A percentile compares a stretch with the other conserved stretches of the same genome.
Evolutionary conservation across 106 monocot genomes (phyloP).

Genomic region (Acorus gramineus): DNA sequence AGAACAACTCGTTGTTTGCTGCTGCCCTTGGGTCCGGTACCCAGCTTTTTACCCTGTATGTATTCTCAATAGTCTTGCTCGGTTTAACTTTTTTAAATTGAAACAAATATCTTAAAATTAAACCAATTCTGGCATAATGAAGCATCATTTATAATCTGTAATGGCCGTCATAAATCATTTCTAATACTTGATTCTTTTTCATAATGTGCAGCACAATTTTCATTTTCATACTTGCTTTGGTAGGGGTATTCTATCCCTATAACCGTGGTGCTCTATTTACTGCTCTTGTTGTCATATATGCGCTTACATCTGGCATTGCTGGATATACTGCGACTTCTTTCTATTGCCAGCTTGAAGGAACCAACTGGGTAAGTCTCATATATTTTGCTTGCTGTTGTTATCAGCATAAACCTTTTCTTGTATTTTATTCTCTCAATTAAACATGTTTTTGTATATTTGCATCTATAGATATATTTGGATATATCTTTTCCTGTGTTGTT

Average conservation of each 20-base stretch:
- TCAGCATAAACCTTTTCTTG: no score
- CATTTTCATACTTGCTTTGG: conserved; percentile 43
- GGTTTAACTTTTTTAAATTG: no score
- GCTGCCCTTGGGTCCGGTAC: conserved; percentile 48
- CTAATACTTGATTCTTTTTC: neutral
- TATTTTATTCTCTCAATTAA: no score
- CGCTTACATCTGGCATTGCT: conserved; percentile 58
- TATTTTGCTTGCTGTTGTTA: neutral
- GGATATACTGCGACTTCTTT: conserved; percentile 59
- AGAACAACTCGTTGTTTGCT: conserved; percentile 40
- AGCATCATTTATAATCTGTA: no score
- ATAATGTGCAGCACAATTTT: conserved; percentile 32
- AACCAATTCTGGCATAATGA: no score
- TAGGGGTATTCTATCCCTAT: conserved; percentile 64
- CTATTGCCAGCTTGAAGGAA: conserved; percentile 65
- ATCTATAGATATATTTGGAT: no score
- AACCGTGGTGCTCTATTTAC: conserved; percentile 60
- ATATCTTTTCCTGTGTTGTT: no score
- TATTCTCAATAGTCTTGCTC: neutral
- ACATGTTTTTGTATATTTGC: no score
- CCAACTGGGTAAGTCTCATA: conserved; percentile 37
- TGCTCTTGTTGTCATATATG: conserved; percentile 57
- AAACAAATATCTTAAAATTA: no score
- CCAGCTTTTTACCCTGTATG: conserved; percentile 41
- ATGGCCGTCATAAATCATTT: neutral